A percentile compares a stretch with the other conserved stretches of the same genome.
These are phyloP conservation scores for Kazachstania bromeliacearum DNA, from an alignment of 805 yeast species.

Conservation along the genomic window DNA sequence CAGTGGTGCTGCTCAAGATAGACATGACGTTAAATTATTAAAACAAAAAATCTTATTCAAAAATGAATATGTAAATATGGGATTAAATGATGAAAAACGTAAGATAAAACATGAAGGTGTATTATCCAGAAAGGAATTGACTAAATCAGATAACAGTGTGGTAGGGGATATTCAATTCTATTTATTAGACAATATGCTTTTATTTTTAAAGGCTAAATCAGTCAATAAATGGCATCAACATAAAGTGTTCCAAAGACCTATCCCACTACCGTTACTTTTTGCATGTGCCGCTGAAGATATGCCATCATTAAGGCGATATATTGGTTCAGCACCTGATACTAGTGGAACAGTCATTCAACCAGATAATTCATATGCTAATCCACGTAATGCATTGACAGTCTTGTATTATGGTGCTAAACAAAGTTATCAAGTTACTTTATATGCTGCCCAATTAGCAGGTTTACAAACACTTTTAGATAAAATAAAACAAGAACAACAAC, in stretches of 20 bases:
- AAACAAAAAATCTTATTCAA: slow-evolving; percentile 76
- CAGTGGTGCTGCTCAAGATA: slow-evolving; percentile 88
- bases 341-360: slow-evolving; percentile 24
- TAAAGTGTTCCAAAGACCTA: slow-evolving; percentile 83
- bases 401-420: slow-evolving; percentile 31
- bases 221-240: slow-evolving; percentile 86
- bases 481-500: slow-evolving; percentile 68
- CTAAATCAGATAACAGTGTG: slow-evolving; percentile 19
- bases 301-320: slow-evolving; percentile 46
- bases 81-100: slow-evolving; percentile 72
- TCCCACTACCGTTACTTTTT: slow-evolving; percentile 68
- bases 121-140: slow-evolving; percentile 27
- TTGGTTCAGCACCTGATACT: slow-evolving; percentile 26
- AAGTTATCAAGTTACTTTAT: slow-evolving; percentile 35
- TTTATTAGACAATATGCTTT: slow-evolving; percentile 75
- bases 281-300: slow-evolving; percentile 71
- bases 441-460: slow-evolving; percentile 39
- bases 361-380: slow-evolving; percentile 17
- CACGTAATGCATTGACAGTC: slow-evolving; percentile 28
- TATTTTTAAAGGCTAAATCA: slow-evolving; percentile 76
- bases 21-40: slow-evolving; percentile 79
- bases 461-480: slow-evolving; percentile 76
- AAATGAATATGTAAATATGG: slow-evolving; percentile 80
- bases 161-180: slow-evolving; percentile 74
- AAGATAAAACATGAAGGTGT: slow-evolving; percentile 42